Evolutionary conservation across 331 rosid species (phyloP).

Genomic region (Erythrophleum ivorense): DNA sequence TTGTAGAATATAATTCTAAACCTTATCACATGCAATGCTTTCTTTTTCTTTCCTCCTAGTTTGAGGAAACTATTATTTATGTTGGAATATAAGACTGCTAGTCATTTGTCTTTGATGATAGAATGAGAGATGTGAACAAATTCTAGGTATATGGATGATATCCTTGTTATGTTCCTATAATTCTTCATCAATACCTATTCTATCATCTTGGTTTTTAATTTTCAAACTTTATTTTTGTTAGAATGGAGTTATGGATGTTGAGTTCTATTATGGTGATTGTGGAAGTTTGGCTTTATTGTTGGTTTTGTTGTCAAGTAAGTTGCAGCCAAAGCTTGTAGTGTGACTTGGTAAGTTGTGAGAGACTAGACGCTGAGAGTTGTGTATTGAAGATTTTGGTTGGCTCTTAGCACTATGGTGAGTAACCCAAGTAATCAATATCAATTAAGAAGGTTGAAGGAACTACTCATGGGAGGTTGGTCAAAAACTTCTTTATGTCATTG

Average conservation of each 20-base stretch:
- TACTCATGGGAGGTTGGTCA: background rate
- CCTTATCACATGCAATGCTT: background rate
- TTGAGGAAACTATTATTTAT: background rate
- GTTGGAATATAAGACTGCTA: conserved; percentile 4
- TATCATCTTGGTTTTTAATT: background rate
- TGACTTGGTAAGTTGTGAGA: background rate
- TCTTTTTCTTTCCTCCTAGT: conserved; percentile 16
- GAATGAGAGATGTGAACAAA: background rate
- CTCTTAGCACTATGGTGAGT: background rate
- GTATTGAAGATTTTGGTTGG: background rate
- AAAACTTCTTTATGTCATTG: background rate
- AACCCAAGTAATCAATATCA: background rate
- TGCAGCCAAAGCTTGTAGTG: background rate
- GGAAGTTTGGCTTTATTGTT: background rate
- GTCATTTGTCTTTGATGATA: background rate
- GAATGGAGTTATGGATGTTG: background rate
- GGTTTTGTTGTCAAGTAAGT: background rate
- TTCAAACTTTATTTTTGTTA: background rate
- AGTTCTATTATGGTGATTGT: background rate
- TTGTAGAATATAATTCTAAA: conserved; percentile 22
- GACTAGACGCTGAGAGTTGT: background rate
- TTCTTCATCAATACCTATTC: background rate
- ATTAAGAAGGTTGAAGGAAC: background rate
- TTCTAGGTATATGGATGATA: background rate
- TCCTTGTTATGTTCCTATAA: background rate